phyloP scores from a whole-genome alignment of 495 filamentous ascomycete species.

The Neurospora hispaniola region DNA sequence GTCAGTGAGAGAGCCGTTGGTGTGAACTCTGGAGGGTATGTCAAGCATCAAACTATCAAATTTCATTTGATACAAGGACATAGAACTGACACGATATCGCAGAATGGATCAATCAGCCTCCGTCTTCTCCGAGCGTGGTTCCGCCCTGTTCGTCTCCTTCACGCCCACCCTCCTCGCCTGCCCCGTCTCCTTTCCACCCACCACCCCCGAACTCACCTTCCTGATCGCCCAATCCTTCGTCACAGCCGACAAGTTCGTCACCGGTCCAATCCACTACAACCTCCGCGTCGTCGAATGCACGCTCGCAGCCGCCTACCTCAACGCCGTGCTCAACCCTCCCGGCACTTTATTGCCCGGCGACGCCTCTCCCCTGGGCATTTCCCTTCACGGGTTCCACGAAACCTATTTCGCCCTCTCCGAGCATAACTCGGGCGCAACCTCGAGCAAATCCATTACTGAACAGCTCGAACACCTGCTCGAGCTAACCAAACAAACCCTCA shows the following conservation, averaged over 20 bases:
- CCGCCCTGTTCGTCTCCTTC: constrained; percentile 85
- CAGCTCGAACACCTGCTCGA: constrained; percentile 62
- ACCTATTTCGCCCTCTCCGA: constrained; percentile 47
- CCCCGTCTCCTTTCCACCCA: constrained; percentile 75
- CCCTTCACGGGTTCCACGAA: constrained; percentile 77
- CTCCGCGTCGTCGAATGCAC: constrained; percentile 92
- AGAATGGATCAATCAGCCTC: constrained; percentile 98
- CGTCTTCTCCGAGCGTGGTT: constrained; percentile 77
- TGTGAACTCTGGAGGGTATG: constrained; percentile 89
- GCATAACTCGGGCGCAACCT: constrained; percentile 13
- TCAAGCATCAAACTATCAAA: constrained; percentile 2
- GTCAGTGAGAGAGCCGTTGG: constrained; percentile 91
- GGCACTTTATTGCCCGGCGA: constrained; percentile 62
- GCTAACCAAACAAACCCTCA: constrained; percentile 51
- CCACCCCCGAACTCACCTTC: constrained; percentile 76
- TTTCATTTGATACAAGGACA: neutral
- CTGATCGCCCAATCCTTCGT: constrained; percentile 93
- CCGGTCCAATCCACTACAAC: constrained; percentile 89
- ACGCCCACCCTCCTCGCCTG: constrained; percentile 63
- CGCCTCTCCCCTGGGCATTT: constrained; percentile 71
- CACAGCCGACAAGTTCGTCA: constrained; percentile 86
- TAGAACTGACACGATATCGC: neutral
- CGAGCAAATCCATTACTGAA: constrained; percentile 19
- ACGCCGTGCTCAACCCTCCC: constrained; percentile 41
- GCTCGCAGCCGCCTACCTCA: constrained; percentile 63